Base-by-base conservation (phyloP, 2,329 filamentous ascomycete genomes). In the Fusarium humuli region DNA sequence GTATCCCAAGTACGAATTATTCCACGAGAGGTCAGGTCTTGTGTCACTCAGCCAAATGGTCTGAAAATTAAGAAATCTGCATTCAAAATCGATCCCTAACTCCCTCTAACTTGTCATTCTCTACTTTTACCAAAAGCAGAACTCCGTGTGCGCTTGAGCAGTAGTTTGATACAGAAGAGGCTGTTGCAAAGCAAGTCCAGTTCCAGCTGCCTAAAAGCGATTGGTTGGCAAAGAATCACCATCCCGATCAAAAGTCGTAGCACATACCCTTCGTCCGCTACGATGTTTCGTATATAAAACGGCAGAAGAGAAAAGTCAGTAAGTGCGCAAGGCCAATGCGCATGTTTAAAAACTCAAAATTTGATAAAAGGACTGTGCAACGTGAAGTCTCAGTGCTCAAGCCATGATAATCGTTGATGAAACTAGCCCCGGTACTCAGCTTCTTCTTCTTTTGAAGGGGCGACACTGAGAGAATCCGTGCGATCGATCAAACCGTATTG, bases 381-480 rank as follows among this genome's bases (percentile, higher is more conserved):
- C 34, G 34, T n/a, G 29, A 45, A 48, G 49, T 56, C 55, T 53
- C 37, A 27, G 52, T 46, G 62, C 50, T 44, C 65, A 64, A 57
- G 49, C 52, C 57, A 61, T 29, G 41, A 59, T 25, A 32, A 20
- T n/a, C 30, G 18, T 27, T 48, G 22, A 54, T 50, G 54, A 48
- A 57, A 57, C 54, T 10, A 11, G 11, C 44, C 54, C 54, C 30
- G 14, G 54, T 40, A 55, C 5, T 47, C 22, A 41, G 22, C 9
- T 52, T 40, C 22, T 40, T 52, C 22, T 40, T 40, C 18, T 27
- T 52, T 27, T 27, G 12, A 41, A 18, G 12, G 22, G 22, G 1
- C 22, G 29, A 13, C 30, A 50, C 16, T 22, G 29, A 13, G 20
- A 34, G 30, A 34, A 25, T 18, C n/a, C 20, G 23, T 25, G 23